phyloP scores from a whole-genome alignment of 441 rosid genomes.

The Erysimum cheiri region DNA sequence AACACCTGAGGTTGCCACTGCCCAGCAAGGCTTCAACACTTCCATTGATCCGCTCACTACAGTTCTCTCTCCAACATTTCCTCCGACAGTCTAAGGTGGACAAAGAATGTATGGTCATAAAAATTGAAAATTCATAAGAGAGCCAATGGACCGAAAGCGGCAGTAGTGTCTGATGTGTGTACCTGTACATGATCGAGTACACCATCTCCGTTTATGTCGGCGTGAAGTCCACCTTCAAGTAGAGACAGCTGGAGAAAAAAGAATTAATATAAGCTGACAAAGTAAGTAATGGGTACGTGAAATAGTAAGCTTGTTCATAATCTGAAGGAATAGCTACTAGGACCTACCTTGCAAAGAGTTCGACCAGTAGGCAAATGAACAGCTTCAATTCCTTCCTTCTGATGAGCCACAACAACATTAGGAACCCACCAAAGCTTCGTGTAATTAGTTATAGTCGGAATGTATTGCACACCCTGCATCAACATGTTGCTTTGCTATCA shows the following conservation, averaged over 20 bases:
- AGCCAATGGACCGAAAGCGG: constrained; percentile 8
- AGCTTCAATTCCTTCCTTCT: constrained; percentile 98
- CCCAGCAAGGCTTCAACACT: constrained; percentile 97
- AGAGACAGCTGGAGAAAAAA: constrained; percentile 76
- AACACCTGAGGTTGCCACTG: constrained; percentile 97
- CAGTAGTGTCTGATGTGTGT: constrained; percentile 8
- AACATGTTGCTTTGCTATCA: constrained; percentile 30
- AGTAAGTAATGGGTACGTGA: not conserved
- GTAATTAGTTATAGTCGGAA: constrained; percentile 96
- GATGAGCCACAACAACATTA: constrained; percentile 96
- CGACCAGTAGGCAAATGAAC: constrained; percentile 96
- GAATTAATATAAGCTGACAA: constrained; percentile 13
- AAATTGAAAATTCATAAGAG: constrained; percentile 25
- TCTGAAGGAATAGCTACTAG: constrained; percentile 23
- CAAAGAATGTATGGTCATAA: constrained; percentile 28
- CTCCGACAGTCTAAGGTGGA: constrained; percentile 87
- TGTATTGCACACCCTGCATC: constrained; percentile 72
- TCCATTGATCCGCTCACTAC: constrained; percentile 98
- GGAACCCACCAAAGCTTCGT: constrained; percentile 99
- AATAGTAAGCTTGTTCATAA: constrained; percentile 19
- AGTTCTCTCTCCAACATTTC: constrained; percentile 89
- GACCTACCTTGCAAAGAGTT: constrained; percentile 85
- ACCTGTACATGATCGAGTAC: constrained; percentile 99
- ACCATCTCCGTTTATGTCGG: constrained; percentile 99
- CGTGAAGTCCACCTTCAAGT: constrained; percentile 99